Percentiles rank a stretch among this genome's conserved stretches.
These are phyloP conservation scores for Phytophthora macrochlamydospora DNA, from an alignment of 352 stramenopile genomes.

Conservation along the genomic window DNA sequence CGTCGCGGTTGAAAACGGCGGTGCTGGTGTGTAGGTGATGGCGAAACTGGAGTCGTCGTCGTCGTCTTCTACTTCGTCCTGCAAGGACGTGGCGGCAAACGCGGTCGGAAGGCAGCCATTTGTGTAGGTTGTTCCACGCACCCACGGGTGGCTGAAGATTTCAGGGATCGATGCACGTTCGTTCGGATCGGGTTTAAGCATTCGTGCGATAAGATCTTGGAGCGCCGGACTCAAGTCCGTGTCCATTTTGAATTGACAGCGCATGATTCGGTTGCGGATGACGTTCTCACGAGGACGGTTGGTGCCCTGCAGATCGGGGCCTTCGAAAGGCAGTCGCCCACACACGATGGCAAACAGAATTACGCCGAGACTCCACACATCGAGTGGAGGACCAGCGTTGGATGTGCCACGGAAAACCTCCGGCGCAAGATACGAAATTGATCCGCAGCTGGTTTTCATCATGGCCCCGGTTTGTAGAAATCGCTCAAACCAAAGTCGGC, in stretches of 20 bases:
- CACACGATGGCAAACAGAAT: slow-evolving; percentile 89
- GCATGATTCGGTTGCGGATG: slow-evolving; percentile 87
- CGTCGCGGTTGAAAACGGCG: slow-evolving; percentile 21
- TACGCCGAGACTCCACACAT: slow-evolving; percentile 91
- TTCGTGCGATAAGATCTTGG: slow-evolving; percentile 73
- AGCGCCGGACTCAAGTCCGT: slow-evolving; percentile 71
- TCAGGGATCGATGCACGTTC: slow-evolving; percentile 84
- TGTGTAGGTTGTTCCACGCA: slow-evolving; percentile 47
- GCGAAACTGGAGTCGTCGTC: slow-evolving; percentile 58
- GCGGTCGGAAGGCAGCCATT: slow-evolving; percentile 36
- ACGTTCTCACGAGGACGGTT: slow-evolving; percentile 81
- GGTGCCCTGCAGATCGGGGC: slow-evolving; percentile 70
- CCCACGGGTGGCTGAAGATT: slow-evolving; percentile 87
- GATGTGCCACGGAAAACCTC: slow-evolving; percentile 89
- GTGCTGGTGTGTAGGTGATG: slow-evolving; percentile 51
- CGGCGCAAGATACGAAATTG: slow-evolving; percentile 86
- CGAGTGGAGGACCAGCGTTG: slow-evolving; percentile 84
- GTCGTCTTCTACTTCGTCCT: slow-evolving; percentile 34
- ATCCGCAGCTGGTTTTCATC: slow-evolving; percentile 89
- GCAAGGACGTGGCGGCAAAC: slow-evolving; percentile 24
- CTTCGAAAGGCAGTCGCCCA: slow-evolving; percentile 85
- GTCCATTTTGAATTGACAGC: slow-evolving; percentile 86
- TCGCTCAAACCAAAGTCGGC: slow-evolving; percentile 89
- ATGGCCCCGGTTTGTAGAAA: slow-evolving; percentile 88
- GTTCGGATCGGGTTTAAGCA: slow-evolving; percentile 84